phyloP scores from a whole-genome alignment of 345 rosid genomes.

The Anastatica hierochuntica region DNA sequence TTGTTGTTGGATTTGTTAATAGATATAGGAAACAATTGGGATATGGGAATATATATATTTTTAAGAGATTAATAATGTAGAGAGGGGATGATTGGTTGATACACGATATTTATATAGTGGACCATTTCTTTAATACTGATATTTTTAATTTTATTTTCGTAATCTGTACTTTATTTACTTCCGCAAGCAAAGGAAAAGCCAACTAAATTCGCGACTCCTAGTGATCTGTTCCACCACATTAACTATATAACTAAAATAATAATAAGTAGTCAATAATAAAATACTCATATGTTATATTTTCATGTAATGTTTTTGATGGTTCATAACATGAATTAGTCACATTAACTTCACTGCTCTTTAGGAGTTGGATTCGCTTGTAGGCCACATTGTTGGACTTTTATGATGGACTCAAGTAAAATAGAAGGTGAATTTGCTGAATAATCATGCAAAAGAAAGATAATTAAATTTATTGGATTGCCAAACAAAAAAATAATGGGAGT shows the following conservation, averaged over 20 bases:
- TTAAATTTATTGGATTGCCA: no score
- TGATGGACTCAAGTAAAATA: no score
- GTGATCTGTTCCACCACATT: constrained; percentile 21
- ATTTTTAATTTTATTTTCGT: neutral
- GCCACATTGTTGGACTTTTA: no score
- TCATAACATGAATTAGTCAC: neutral
- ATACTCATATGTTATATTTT: neutral
- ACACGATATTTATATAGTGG: constrained; percentile 22
- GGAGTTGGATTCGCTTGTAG: no score
- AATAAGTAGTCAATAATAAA: neutral
- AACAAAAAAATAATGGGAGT: no score
- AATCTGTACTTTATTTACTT: constrained; percentile 22
- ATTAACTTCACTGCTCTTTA: no score
- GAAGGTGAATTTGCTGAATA: no score
- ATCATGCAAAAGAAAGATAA: no score
- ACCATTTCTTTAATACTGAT: constrained; percentile 4
- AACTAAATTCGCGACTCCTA: constrained; percentile 21
- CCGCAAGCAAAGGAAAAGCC: constrained; percentile 32
- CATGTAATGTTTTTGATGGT: no score
- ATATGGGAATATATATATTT: neutral
- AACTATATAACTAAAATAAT: neutral
- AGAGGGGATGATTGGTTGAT: constrained; percentile 23
- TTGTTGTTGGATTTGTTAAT: constrained; percentile 23
- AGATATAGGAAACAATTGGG: constrained; percentile 21
- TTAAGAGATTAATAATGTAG: neutral